Percentiles rank a stretch among this genome's conserved stretches.
phyloP scores from a whole-genome alignment of 2,329 filamentous ascomycete species.

The Penicillium palitans region DNA sequence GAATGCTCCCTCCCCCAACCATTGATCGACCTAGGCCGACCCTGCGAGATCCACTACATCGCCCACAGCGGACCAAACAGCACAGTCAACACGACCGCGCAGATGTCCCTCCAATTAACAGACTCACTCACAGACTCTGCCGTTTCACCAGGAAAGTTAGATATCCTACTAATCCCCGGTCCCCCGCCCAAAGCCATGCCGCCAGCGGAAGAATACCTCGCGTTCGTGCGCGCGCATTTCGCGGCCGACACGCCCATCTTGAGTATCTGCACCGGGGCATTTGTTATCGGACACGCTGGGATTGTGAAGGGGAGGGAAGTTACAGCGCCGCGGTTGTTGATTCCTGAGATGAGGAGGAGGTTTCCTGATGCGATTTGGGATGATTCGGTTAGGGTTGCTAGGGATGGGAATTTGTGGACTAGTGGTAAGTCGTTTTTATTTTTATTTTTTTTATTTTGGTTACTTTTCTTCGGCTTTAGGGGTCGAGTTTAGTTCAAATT shows the following conservation, averaged over 20 bases:
- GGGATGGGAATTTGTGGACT: slow-evolving; percentile 31
- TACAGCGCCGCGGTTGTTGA: slow-evolving; percentile 27
- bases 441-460: neutral
- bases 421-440: slow-evolving; percentile 18
- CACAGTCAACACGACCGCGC: slow-evolving; percentile 27
- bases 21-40: slow-evolving; percentile 27
- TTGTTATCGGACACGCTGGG: slow-evolving; percentile 26
- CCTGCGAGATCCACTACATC: slow-evolving; percentile 37
- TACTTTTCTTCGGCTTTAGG: too few species aligned
- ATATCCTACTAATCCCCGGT: slow-evolving; percentile 42
- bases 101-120: slow-evolving; percentile 31
- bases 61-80: slow-evolving; percentile 17
- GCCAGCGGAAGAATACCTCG: slow-evolving; percentile 29
- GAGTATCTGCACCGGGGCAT: slow-evolving; percentile 29
- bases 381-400: slow-evolving; percentile 18
- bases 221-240: slow-evolving; percentile 38
- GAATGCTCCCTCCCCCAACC: slow-evolving; percentile 34
- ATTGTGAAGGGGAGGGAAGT: slow-evolving; percentile 21
- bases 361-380: slow-evolving; percentile 31
- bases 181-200: slow-evolving; percentile 34
- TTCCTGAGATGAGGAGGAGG: slow-evolving; percentile 22
- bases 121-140: slow-evolving; percentile 26
- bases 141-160: slow-evolving; percentile 39
- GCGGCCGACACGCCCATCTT: slow-evolving; percentile 28
- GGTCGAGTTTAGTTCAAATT: neutral